These are phyloP conservation scores for Nemania sp. DNA, from an alignment of 2,329 filamentous ascomycete species.

Conservation along the genomic window DNA sequence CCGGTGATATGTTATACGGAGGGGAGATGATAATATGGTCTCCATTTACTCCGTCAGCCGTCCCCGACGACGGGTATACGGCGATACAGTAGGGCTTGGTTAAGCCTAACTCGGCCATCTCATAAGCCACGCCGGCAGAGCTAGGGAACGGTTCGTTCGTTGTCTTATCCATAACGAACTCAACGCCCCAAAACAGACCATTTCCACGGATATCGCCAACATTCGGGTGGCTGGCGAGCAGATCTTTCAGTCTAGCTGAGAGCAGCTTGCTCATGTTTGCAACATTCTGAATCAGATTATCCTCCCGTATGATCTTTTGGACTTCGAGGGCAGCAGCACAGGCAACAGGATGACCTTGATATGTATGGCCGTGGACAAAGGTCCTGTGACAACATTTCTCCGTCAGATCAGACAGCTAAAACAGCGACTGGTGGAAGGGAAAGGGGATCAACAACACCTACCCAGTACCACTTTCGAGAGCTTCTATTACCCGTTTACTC, in stretches of 20 bases:
- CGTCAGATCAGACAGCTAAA: conserved; percentile 17
- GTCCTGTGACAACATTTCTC: conserved; percentile 12
- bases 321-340: conserved; percentile 56
- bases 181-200: conserved; percentile 61
- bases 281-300: conserved; percentile 52
- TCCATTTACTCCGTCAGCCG: conserved; percentile 60
- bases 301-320: conserved; percentile 54
- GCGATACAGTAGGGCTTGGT: conserved; percentile 42
- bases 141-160: conserved; percentile 54
- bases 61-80: conserved; percentile 67
- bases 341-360: conserved; percentile 56
- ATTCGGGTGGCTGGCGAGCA: conserved; percentile 49
- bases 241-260: conserved; percentile 44
- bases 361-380: conserved; percentile 71
- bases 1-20: conserved; percentile 71
- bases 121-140: conserved; percentile 34
- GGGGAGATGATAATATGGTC: conserved; percentile 79
- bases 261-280: conserved; percentile 50
- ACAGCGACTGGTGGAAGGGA: too few species aligned
- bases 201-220: conserved; percentile 57
- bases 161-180: conserved; percentile 57
- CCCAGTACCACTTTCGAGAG: conserved; percentile 54
- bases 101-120: conserved; percentile 38
- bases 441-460: conserved; percentile 39
- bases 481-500: conserved; percentile 62